Conservation (phyloP, 805 yeast genomes). For the Saturnispora mendoncae region DNA sequence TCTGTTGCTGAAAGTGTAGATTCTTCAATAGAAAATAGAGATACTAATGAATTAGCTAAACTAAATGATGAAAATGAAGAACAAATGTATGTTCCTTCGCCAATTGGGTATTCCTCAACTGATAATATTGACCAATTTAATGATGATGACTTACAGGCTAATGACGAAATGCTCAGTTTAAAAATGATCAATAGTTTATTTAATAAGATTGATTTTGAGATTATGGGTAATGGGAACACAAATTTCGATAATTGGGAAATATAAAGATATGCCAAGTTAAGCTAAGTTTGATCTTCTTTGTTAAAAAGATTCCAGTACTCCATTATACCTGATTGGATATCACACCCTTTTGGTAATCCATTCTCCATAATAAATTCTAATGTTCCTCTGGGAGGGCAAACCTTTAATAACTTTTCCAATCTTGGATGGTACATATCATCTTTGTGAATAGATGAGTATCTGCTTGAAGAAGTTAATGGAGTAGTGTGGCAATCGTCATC, state of each 20-base stretch:
- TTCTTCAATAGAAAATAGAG: not conserved
- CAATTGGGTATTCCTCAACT: slow-evolving; percentile 23
- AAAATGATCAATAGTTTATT: slow-evolving; percentile 9
- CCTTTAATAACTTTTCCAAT: not conserved
- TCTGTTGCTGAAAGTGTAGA: too few species aligned
- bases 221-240: slow-evolving; percentile 6
- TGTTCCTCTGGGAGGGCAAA: not conserved
- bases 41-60: not conserved
- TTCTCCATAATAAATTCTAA: not conserved
- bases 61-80: not conserved
- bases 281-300: not conserved
- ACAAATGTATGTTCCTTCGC: slow-evolving; percentile 23
- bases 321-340: slow-evolving; percentile 1
- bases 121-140: slow-evolving; percentile 11
- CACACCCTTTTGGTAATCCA: not conserved
- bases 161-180: slow-evolving; percentile 6
- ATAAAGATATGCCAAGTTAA: not conserved
- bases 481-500: not conserved
- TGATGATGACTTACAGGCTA: not conserved
- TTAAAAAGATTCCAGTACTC: not conserved
- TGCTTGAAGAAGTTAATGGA: not conserved
- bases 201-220: slow-evolving; percentile 6
- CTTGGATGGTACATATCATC: not conserved
- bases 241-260: slow-evolving; percentile 21
- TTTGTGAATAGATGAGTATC: not conserved